A percentile compares a stretch with the other conserved stretches of the same genome.
These are phyloP conservation scores for Delonix regia DNA, from an alignment of 306 rosid genomes.

Conservation along the genomic window DNA sequence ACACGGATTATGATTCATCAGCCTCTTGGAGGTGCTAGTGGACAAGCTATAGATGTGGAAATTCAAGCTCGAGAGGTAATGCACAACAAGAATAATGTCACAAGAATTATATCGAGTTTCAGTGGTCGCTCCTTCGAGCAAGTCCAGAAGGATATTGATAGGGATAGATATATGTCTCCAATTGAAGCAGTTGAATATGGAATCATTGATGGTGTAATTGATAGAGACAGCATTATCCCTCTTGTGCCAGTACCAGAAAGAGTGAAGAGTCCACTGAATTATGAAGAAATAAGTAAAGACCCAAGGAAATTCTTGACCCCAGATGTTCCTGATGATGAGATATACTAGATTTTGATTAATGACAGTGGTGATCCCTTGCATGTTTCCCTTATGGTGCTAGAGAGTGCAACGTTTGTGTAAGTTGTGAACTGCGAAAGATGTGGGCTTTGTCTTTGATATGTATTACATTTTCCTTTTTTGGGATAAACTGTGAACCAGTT, in stretches of 20 bases:
- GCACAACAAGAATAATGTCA: constrained; percentile 72
- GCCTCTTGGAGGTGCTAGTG: constrained; percentile 98
- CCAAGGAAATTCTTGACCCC: constrained; percentile 72
- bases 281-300: constrained; percentile 62
- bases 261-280: constrained; percentile 56
- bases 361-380: constrained; percentile 22
- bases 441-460: background rate
- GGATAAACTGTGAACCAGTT: constrained; percentile 22
- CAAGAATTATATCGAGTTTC: constrained; percentile 66
- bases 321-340: constrained; percentile 86
- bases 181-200: constrained; percentile 98
- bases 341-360: constrained; percentile 53
- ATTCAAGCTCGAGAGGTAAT: constrained; percentile 90
- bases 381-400: constrained; percentile 29
- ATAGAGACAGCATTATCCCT: constrained; percentile 77
- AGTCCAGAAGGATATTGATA: constrained; percentile 81
- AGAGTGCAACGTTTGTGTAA: background rate
- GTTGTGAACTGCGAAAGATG: background rate
- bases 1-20: constrained; percentile 93
- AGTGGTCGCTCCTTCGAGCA: constrained; percentile 83
- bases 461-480: constrained; percentile 14
- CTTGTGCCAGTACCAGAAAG: constrained; percentile 80
- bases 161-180: constrained; percentile 92
- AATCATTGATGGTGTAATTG: constrained; percentile 84
- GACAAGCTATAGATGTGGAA: constrained; percentile 94